Percentiles rank a stretch among this genome's conserved stretches.
These are phyloP conservation scores for Nicotiana sylvestris DNA, from an alignment of 257 asterid species.

Conservation along the genomic window DNA sequence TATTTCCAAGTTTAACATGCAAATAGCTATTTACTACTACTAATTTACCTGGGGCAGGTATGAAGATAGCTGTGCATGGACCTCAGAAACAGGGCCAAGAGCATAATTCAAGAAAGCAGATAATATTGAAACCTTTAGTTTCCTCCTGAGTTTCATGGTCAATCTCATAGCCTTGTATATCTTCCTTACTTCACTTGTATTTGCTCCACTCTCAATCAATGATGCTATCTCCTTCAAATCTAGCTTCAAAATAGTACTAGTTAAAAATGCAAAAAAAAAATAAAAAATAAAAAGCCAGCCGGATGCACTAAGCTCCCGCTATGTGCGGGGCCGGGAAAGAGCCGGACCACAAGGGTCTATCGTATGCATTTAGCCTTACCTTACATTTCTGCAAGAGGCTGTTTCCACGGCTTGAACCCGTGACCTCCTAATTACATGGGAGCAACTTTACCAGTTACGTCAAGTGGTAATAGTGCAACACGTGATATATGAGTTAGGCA, in stretches of 20 bases:
- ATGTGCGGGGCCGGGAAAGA: no score
- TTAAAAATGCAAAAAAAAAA: not conserved
- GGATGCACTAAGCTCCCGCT: no score
- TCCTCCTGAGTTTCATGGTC: conserved; percentile 66
- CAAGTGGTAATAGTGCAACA: not conserved
- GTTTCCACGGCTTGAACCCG: no score
- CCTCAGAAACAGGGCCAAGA: conserved; percentile 63
- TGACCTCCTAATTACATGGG: no score
- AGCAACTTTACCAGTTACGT: no score
- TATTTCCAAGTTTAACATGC: not conserved
- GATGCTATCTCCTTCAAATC: conserved; percentile 68
- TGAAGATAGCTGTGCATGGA: conserved; percentile 51
- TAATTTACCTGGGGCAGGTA: conserved; percentile 47
- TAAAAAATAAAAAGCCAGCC: no score
- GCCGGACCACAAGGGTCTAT: no score
- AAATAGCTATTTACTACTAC: not conserved
- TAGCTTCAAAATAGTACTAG: conserved; percentile 8
- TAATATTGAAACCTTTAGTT: conserved; percentile 41
- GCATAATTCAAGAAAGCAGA: conserved; percentile 51
- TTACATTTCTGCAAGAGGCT: no score
- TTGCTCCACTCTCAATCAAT: conserved; percentile 72
- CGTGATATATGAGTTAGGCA: no score
- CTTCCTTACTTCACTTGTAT: conserved; percentile 62
- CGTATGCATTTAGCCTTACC: no score
- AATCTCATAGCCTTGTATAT: conserved; percentile 63